phyloP scores from a whole-genome alignment of 768 basidiomycete genomes.

The Phanerochaete sordida region DNA sequence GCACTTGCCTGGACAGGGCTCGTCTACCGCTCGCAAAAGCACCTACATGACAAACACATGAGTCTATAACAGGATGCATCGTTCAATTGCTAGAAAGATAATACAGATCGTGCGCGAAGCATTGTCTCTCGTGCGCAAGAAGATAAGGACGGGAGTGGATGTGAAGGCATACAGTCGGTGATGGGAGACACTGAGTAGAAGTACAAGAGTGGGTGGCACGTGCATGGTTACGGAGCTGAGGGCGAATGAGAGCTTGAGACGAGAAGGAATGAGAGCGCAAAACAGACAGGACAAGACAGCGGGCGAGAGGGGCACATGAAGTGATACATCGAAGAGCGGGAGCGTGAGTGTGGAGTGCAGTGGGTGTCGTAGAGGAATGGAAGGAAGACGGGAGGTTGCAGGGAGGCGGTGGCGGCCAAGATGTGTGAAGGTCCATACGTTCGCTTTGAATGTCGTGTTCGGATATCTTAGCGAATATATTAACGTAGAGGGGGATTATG shows the following conservation, averaged over 20 bases:
- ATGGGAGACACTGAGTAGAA: not conserved
- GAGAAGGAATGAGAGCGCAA: not conserved
- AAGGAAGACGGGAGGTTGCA: too few species aligned
- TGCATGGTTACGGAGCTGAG: not conserved
- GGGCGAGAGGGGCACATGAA: not conserved
- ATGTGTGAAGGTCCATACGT: not conserved
- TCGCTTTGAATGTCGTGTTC: not conserved
- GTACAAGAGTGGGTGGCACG: not conserved
- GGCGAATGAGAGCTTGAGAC: not conserved
- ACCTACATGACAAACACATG: too few species aligned
- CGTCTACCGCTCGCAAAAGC: not conserved
- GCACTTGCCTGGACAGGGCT: too few species aligned
- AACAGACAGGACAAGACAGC: not conserved
- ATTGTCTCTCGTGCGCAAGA: not conserved
- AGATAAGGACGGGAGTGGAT: not conserved
- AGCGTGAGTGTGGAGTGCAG: not conserved
- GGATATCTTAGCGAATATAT: constrained; percentile 9
- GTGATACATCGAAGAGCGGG: not conserved
- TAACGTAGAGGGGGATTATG: not conserved
- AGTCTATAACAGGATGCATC: not conserved
- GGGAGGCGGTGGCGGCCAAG: too few species aligned
- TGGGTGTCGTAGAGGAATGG: not conserved
- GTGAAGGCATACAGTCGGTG: not conserved
- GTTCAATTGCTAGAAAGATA: not conserved
- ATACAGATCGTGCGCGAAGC: not conserved